These are phyloP conservation scores for Pleurotus citrinopileatus DNA, from an alignment of 768 basidiomycete genomes.

Conservation along the genomic window DNA sequence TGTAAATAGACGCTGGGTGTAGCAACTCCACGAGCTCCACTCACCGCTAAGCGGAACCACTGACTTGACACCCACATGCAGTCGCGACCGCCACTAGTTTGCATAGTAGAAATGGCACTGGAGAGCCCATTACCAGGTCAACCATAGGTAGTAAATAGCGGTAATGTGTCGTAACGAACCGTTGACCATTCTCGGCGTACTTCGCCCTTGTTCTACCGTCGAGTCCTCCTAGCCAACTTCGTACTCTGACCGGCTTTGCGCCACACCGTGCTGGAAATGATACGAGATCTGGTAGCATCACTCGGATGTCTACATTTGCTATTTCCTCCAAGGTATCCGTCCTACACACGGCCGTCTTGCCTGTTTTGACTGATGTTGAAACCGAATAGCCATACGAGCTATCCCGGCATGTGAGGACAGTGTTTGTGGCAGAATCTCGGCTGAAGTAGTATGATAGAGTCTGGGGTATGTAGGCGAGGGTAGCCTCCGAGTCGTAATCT, in stretches of 20 bases:
- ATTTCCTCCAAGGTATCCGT: conserved; percentile 1
- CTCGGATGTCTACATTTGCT: conserved; percentile 6
- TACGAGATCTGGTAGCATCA: conserved; percentile 7
- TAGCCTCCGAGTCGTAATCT: conserved; percentile 4
- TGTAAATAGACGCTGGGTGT: not conserved
- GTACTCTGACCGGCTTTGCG: conserved; percentile 6
- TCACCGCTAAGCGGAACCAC: conserved; percentile 5
- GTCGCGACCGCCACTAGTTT: not conserved
- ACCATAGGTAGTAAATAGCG: not conserved
- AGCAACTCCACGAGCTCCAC: not conserved
- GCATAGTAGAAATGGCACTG: conserved; percentile 4
- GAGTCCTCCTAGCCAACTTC: conserved; percentile 5
- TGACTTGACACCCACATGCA: conserved; percentile 7
- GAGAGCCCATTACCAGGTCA: not conserved
- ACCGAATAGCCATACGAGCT: not conserved
- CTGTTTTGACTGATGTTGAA: conserved; percentile 6
- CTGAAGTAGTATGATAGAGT: conserved; percentile 5
- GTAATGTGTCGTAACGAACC: not conserved
- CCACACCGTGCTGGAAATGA: conserved; percentile 5
- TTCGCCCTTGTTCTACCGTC: conserved; percentile 4
- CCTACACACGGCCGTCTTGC: conserved; percentile 5
- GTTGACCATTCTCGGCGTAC: not conserved
- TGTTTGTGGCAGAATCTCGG: conserved; percentile 10
- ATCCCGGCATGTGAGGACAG: not conserved
- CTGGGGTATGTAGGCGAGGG: conserved; percentile 6